Evolutionary conservation across 1,284 basidiomycete genomes (phyloP).

Genomic region (Heterobasidion occidentale): DNA sequence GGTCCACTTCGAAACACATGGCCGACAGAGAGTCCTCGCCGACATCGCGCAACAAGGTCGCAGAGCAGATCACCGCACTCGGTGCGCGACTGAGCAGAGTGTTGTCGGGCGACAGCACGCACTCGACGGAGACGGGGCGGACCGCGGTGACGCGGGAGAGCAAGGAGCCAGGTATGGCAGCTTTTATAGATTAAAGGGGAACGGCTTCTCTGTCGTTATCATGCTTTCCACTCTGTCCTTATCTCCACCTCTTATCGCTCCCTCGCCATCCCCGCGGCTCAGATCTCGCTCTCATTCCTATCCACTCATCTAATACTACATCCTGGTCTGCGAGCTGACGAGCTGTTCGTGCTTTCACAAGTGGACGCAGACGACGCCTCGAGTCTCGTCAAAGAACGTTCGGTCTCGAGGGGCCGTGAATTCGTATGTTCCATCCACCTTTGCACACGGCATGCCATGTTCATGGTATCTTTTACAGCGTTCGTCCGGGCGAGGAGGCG

Average conservation of each 20-base stretch:
- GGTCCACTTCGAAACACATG: background rate
- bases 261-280: background rate
- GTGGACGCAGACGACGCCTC: background rate
- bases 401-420: slow-evolving; percentile 1
- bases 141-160: background rate
- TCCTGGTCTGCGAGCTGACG: background rate
- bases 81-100: background rate
- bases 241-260: background rate
- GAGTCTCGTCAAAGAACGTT: background rate
- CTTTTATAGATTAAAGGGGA: background rate
- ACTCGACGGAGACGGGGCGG: background rate
- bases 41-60: background rate
- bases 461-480: background rate
- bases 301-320: too few relatives aligned
- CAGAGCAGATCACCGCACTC: slow-evolving; percentile 1
- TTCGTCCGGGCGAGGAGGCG: background rate
- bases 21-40: background rate
- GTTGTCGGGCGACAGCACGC: background rate
- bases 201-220: background rate
- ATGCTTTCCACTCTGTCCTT: background rate
- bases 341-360: background rate
- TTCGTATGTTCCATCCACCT: background rate
- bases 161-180: background rate
- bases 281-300: background rate
- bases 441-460: background rate